Percentiles rank a stretch among this genome's conserved stretches.
These are phyloP conservation scores for Beauveria rudraprayagi DNA, from an alignment of 2,329 filamentous ascomycete genomes.

Conservation along the genomic window DNA sequence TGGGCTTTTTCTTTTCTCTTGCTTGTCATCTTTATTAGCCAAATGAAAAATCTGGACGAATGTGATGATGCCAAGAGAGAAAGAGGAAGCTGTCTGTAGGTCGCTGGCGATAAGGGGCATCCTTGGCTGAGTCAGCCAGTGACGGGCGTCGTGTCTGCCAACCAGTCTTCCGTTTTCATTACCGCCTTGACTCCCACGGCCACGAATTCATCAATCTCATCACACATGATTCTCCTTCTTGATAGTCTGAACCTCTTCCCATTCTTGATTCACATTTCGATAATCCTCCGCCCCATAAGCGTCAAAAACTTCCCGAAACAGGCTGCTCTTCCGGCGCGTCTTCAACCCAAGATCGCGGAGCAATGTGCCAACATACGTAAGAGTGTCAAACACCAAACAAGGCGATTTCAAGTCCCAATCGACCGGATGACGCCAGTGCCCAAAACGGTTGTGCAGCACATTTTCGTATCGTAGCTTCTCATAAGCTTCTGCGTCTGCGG, in stretches of 20 bases:
- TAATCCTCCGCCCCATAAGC: constrained; percentile 52
- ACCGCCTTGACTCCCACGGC: background rate
- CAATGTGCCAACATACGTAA: constrained; percentile 63
- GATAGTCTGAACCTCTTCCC: background rate
- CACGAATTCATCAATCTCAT: background rate
- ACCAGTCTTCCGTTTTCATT: too few relatives aligned
- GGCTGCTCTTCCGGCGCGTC: constrained; percentile 42
- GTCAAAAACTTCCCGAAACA: constrained; percentile 39
- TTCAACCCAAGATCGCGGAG: constrained; percentile 56
- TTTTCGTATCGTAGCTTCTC: constrained; percentile 42
- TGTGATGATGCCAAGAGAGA: too few relatives aligned
- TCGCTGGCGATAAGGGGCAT: too few relatives aligned
- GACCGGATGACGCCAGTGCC: constrained; percentile 59
- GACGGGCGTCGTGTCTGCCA: too few relatives aligned
- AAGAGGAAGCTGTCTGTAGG: too few relatives aligned
- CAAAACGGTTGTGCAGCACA: constrained; percentile 58
- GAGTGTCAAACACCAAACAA: constrained; percentile 66
- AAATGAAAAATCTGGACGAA: too few relatives aligned
- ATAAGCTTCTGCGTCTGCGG: constrained; percentile 22
- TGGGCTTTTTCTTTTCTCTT: too few relatives aligned
- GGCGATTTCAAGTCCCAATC: constrained; percentile 55
- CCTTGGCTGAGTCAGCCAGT: too few relatives aligned
- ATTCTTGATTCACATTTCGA: constrained; percentile 3
- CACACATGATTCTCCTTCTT: background rate
- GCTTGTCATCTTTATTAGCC: too few relatives aligned